phyloP scores from a whole-genome alignment of 192 early-diverging fungal species.

The Coemansia sp. region DNA sequence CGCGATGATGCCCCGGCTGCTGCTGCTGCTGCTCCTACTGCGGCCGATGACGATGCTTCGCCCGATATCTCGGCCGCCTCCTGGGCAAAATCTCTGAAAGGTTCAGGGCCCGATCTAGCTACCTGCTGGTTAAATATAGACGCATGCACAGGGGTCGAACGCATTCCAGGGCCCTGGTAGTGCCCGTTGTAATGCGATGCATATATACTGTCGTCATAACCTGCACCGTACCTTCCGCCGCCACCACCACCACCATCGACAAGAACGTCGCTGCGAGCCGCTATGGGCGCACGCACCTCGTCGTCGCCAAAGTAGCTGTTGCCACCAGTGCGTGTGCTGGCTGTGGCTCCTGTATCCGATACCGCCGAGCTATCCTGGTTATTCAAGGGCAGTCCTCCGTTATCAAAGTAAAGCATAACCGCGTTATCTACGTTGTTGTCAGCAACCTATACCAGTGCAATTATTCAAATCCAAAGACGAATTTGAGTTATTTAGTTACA shows the following conservation, averaged over 20 bases:
- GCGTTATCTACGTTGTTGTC: slow-evolving; percentile 76
- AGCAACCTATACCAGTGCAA: slow-evolving; percentile 57
- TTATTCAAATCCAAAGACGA: neutral
- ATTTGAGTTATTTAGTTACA: neutral
- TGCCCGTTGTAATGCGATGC: slow-evolving; percentile 2
- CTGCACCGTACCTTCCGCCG: slow-evolving; percentile 1
- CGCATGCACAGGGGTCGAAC: slow-evolving; percentile 23
- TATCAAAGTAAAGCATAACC: slow-evolving; percentile 81
- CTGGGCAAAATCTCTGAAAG: slow-evolving; percentile 66
- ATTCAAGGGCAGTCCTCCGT: slow-evolving; percentile 64
- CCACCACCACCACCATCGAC: slow-evolving; percentile 48
- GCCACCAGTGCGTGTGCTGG: slow-evolving; percentile 14
- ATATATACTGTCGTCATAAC: neutral
- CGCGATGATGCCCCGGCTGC: slow-evolving; percentile 18
- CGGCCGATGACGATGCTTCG: slow-evolving; percentile 9
- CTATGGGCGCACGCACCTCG: slow-evolving; percentile 79
- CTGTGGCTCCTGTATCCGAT: slow-evolving; percentile 4
- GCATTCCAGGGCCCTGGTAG: neutral
- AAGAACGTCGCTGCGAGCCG: slow-evolving; percentile 73
- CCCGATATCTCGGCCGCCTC: slow-evolving; percentile 61
- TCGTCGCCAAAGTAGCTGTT: slow-evolving; percentile 44
- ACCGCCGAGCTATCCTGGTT: slow-evolving; percentile 7
- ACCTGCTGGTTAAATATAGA: slow-evolving; percentile 55
- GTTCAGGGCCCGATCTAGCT: slow-evolving; percentile 42
- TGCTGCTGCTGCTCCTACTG: slow-evolving; percentile 7